Evolutionary conservation across 2,329 filamentous ascomycete species (phyloP).

Genomic region (Madurella fahalii): DNA sequence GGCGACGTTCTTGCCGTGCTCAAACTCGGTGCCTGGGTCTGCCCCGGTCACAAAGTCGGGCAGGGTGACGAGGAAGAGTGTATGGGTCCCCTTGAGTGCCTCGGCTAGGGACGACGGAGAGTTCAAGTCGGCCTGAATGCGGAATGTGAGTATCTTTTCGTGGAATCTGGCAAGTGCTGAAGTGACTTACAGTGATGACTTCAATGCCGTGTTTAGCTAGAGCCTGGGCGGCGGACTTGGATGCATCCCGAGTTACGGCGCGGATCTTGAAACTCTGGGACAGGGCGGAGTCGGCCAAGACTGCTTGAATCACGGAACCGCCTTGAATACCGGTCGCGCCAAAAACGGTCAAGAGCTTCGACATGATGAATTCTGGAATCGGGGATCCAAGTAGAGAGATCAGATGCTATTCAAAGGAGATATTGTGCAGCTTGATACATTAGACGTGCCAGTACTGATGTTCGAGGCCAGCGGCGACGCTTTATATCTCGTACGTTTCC

Average conservation of each 20-base stretch:
- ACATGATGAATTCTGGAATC: not conserved
- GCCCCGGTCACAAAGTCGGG: slow-evolving; percentile 2
- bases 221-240: slow-evolving; percentile 37
- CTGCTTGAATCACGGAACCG: slow-evolving; percentile 41
- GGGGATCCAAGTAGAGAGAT: not conserved
- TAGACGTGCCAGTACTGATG: too few species aligned
- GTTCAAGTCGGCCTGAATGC: slow-evolving; percentile 41
- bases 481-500: too few species aligned
- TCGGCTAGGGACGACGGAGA: slow-evolving; percentile 32
- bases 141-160: too few species aligned
- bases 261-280: slow-evolving; percentile 38
- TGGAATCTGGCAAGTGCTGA: too few species aligned
- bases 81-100: slow-evolving; percentile 39
- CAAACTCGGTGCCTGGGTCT: slow-evolving; percentile 14
- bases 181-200: too few species aligned
- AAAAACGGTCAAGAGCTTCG: slow-evolving; percentile 37
- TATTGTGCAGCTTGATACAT: too few species aligned
- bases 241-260: slow-evolving; percentile 42
- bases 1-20: slow-evolving; percentile 42
- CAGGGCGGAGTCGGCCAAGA: slow-evolving; percentile 40
- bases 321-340: slow-evolving; percentile 49
- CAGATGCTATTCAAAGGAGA: not conserved
- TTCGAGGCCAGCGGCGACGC: too few species aligned
- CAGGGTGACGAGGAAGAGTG: slow-evolving; percentile 35
- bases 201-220: slow-evolving; percentile 40